Evolutionary conservation across 345 rosid genomes (phyloP), one percentile per base, ranked within the genome.

Genomic region (Brassica rapa): DNA sequence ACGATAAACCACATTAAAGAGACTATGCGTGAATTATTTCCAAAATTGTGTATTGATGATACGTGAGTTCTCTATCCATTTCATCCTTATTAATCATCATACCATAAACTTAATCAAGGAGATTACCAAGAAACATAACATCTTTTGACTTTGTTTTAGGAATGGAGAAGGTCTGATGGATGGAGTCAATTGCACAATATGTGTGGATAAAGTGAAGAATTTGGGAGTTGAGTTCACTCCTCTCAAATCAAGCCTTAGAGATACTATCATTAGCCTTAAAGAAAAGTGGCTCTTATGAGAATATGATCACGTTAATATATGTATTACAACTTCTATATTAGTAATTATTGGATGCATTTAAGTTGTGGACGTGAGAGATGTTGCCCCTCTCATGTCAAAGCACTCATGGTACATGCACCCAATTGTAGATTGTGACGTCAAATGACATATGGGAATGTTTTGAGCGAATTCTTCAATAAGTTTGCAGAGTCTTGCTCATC

Each of bases 141-240:
- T 53, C 0, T 9, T 56, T 61, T 78, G 4, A 23, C 19, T 55
- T 74, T 39, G 35, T 23, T 27, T 39, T 37, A 80, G 75, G 66
- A 37, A 30, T 29, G 75, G 46, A 49, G 79, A 63, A 53, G 24
- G 19, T 33, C 61, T 63, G 37, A 29, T 11, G 66, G 4, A 0
- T 37, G 75, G 6, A 29, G 8, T 12, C 23, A 29, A 0, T 7
- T 68, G 9, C 66, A 29, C 53, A 15, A 51, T 74, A 12, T 33
- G 71, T 33, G 5, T 62, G n/a, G 79, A 80, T 32, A 80, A 80
- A 74, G 75, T 63, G 61, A 80, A 80, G 71, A 80, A 41, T 9
- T 68, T 80, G 69, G 51, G 51, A 43, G 51, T 43, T 43, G 51
- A 43, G 51, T 43, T 74, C 23, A 80, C 66, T 62, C 78, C 74